Evolutionary conservation across 169 alveolate genomes (phyloP), one percentile per base, ranked within the genome.

Genomic region (Cryptosporidium tyzzeri): DNA sequence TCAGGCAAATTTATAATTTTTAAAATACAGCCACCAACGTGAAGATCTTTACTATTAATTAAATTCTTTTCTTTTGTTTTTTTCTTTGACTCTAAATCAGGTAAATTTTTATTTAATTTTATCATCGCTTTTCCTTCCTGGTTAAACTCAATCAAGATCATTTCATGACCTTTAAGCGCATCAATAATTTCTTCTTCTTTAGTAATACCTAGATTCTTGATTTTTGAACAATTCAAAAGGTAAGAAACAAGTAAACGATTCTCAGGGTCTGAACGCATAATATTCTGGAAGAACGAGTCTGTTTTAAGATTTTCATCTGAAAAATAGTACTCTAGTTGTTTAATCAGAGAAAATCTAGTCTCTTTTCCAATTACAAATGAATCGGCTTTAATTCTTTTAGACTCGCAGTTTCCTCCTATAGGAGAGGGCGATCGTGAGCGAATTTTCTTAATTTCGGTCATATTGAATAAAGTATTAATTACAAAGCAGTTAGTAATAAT

Each of bases 311-410:
- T 91, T 45, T 91, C 92, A 67, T 91, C 93, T 44, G 92, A 80
- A 50, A 91, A 86, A 67, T 91, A 91, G 31, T 91, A 91, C 68
- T 91, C 93, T 1, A 91, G 69, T 70, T 91, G 93, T n/a, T 80
- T 80, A 21, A 80, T n/a, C 26, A 80, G 0, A 16, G 16, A 61
- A 16, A 0, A 4, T 45, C 68, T 58, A 23, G 89, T 65, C 31
- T 80, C 75, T 21, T 80, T 69, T 9, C n/a, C 45, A 26, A 33
- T 45, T 8, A 29, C 18, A 5, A 8, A 7, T 31, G 14, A 16
- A 80, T 62, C 74, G 0, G 18, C 62, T n/a, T 62, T 80, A 21
- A 80, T 14, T 12, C 45, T 80, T 37, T 80, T 80, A 3, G 62
- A 14, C 16, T 80, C 74, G 18, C 41, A 41, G 18, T 53, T 62